Conservation (phyloP, 345 rosid genomes). For the Gossypium herbaceum region DNA sequence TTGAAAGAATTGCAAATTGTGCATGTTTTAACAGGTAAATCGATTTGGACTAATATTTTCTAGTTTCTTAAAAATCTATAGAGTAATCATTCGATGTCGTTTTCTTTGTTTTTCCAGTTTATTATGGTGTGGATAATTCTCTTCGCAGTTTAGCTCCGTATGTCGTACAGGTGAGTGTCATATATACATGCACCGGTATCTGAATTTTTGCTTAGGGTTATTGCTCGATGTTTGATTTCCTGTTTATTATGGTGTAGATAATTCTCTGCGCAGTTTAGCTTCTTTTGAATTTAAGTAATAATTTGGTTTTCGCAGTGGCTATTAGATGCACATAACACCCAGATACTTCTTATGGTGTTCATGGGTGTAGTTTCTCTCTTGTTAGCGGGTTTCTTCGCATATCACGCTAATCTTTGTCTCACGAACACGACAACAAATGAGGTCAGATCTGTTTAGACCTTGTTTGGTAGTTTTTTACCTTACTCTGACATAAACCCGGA, state of each 20-base stretch:
- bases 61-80: conserved; percentile 6
- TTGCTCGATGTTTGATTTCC: not conserved
- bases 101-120: conserved; percentile 45
- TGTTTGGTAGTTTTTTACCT: not conserved
- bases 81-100: conserved; percentile 11
- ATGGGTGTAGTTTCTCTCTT: conserved; percentile 72
- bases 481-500: not conserved
- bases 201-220: not conserved
- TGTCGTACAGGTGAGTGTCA: conserved; percentile 60
- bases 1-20: conserved; percentile 56
- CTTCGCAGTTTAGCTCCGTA: conserved; percentile 64
- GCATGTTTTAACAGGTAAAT: conserved; percentile 55
- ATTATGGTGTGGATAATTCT: conserved; percentile 72
- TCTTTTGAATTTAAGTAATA: not conserved
- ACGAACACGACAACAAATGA: conserved; percentile 90
- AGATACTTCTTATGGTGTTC: conserved; percentile 82
- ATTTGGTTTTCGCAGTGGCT: conserved; percentile 66
- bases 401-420: conserved; percentile 72
- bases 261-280: not conserved
- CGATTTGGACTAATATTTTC: conserved; percentile 3
- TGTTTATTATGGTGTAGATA: not conserved
- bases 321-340: conserved; percentile 73
- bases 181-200: not conserved
- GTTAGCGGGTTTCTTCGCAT: conserved; percentile 78
- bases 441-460: conserved; percentile 30